Evolutionary conservation across 2,329 filamentous ascomycete genomes (phyloP), one percentile per base, ranked within the genome.

Genomic region (Fusarium verrucosum): DNA sequence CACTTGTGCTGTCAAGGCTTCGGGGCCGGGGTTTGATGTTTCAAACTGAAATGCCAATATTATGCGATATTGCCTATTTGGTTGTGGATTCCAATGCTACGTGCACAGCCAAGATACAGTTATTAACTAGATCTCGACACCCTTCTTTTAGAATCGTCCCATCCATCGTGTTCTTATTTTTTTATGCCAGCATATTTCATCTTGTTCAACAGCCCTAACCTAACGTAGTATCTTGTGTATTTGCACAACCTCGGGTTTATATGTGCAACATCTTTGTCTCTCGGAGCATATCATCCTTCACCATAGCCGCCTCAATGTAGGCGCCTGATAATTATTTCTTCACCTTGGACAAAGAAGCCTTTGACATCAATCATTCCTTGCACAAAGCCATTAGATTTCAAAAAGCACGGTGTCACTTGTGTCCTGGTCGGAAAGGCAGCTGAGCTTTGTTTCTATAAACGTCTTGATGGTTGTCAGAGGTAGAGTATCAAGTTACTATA

Each of bases 401-500:
- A 68, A 52, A 68, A 64, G 69, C 60, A 66, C 55, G 52, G 60
- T 65, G 40, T 49, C 38, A 45, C 50, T 47, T 54, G 61, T 56
- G 50, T 25, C 45, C 57, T 53, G 43, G 37, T 44, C 50, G 32
- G 37, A 36, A 55, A 20, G 41, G 53, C 55, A 40, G 46, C 46
- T 49, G 52, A 56, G 45, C 52, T 47, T 50, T 44, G n/a, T n/a
- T 42, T 36, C 37, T 35, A 49, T 65, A 58, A 68, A 66, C 64
- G 50, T 54, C 49, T 53, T 38, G 23, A 22, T 38, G 50, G 38
- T 49, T 42, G 46, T 58, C 36, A 25, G 59, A 54, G 26, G 44
- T 66, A 53, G 45, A 66, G 58, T 50, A 46, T 37, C 22, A 46
- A 50, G 58, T 68, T 71, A 56, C 69, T 71, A 71, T 69, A 68